Percentiles rank a stretch among this genome's conserved stretches.
These are phyloP conservation scores for Quillaja saponaria DNA, from an alignment of 306 rosid species.

Conservation along the genomic window DNA sequence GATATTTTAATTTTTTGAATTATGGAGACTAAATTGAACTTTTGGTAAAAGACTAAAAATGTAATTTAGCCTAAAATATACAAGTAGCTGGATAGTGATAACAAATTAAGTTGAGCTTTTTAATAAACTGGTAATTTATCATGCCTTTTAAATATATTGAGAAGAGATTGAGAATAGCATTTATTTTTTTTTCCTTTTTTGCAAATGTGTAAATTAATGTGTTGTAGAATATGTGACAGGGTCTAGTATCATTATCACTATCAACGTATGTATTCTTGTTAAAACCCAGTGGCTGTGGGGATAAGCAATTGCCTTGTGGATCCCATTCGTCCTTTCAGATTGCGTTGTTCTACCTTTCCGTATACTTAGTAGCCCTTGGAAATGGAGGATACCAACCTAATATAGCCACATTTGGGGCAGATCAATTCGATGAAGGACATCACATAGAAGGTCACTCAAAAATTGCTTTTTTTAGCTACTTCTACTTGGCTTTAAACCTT, in stretches of 20 bases:
- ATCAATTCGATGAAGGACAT: slow-evolving; percentile 80
- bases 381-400: slow-evolving; percentile 86
- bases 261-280: slow-evolving; percentile 57
- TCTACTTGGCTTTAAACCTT: slow-evolving; percentile 74
- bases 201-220: too few relatives aligned
- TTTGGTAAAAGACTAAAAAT: too few relatives aligned
- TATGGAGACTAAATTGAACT: too few relatives aligned
- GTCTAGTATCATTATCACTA: slow-evolving; percentile 56
- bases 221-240: too few relatives aligned
- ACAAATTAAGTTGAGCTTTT: neutral
- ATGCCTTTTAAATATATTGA: too few relatives aligned
- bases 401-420: slow-evolving; percentile 85
- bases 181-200: too few relatives aligned
- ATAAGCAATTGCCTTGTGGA: slow-evolving; percentile 47
- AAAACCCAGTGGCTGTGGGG: slow-evolving; percentile 70
- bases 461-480: slow-evolving; percentile 74
- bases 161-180: too few relatives aligned
- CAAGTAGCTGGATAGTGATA: too few relatives aligned
- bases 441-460: slow-evolving; percentile 60
- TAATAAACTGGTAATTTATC: neutral
- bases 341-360: slow-evolving; percentile 56
- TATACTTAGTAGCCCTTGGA: slow-evolving; percentile 69
- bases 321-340: slow-evolving; percentile 40
- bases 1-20: too few relatives aligned
- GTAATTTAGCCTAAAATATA: too few relatives aligned